Conservation (phyloP, 1,284 basidiomycete genomes). For the Pisolithus thermaeus region DNA sequence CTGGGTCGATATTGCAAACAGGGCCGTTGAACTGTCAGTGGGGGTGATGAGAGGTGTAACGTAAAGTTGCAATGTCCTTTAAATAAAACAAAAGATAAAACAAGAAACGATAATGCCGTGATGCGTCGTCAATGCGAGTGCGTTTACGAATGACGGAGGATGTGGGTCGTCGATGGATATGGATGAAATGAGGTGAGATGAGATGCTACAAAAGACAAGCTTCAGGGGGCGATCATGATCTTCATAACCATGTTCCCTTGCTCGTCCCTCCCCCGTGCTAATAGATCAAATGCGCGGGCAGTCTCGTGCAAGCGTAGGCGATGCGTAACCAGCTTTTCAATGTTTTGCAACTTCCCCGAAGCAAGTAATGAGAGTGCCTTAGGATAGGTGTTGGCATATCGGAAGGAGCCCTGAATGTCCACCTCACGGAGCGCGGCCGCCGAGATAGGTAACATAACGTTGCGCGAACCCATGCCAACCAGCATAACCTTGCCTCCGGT, state of each 20-base stretch:
- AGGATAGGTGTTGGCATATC: slow-evolving; percentile 85
- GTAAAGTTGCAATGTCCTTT: background rate
- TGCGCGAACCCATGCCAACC: slow-evolving; percentile 91
- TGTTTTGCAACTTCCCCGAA: slow-evolving; percentile 54
- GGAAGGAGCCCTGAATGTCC: slow-evolving; percentile 90
- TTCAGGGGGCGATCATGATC: slow-evolving; percentile 59
- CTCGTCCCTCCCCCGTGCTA: slow-evolving; percentile 72
- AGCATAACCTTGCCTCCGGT: slow-evolving; percentile 87
- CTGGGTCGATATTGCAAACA: background rate
- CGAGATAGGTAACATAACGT: slow-evolving; percentile 77
- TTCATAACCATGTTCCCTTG: slow-evolving; percentile 80
- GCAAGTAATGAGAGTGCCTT: slow-evolving; percentile 76
- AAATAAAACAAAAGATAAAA: slow-evolving; percentile 4
- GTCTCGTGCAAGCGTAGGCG: slow-evolving; percentile 64
- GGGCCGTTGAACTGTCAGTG: background rate
- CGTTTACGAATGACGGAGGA: background rate
- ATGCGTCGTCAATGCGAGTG: background rate
- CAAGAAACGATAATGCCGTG: background rate
- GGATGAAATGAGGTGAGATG: background rate
- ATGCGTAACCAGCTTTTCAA: slow-evolving; percentile 79
- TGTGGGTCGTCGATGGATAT: background rate
- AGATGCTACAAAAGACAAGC: background rate
- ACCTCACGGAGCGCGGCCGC: slow-evolving; percentile 85
- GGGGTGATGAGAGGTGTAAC: background rate
- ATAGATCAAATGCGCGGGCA: slow-evolving; percentile 72